Evolutionary conservation across 176 grass and related monocot genomes (phyloP), one percentile per base, ranked within the genome.

Genomic region (Triticum turgidum): DNA sequence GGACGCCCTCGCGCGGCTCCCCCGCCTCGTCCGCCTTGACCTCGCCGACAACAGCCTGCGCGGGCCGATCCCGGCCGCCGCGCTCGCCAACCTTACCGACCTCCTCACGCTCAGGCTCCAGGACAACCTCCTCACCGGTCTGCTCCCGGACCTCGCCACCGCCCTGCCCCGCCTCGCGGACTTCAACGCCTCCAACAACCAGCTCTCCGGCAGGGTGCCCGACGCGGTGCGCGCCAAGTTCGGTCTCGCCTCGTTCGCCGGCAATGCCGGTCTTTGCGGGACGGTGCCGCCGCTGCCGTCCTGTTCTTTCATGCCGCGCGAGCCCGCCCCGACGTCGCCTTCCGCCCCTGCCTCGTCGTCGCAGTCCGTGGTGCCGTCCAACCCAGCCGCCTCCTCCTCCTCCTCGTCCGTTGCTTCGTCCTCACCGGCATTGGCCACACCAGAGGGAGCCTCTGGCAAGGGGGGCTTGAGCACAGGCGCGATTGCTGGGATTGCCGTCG

Each of bases 111-210:
- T 97, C 37, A 83, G 63, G 81, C 88, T 97, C 71, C 92, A 94
- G 77, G 87, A 97, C 41, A 97, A 97, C 77, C 92, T 94, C 76
- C 83, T 97, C 77, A 85, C 88, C 0, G 94, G 92, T 44, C 61
- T 62, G 5, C 80, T 97, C 67, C 90, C 90, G 0, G 94, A 91
- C 75, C 11, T 94, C 21, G 25, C 92, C 49, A 14, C 83, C 20
- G 41, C 56, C 37, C 75, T 91, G 20, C 92, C 92, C 1, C 65
- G 30, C 6, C 90, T 97, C 30, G 72, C 76, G 2, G 92, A 97
- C 12, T 94, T 97, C 78, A 92, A 94, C 69, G 80, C 77, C 32
- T 97, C 94, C 44, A 92, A 95, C 62, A 95, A 98, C 78, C 89
- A 98, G 83, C 91, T 98, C 13, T 90, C 93, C 2, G 87, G 95